Conservation (phyloP, 202 grass and related monocot genomes). For the Zizania palustris region DNA sequence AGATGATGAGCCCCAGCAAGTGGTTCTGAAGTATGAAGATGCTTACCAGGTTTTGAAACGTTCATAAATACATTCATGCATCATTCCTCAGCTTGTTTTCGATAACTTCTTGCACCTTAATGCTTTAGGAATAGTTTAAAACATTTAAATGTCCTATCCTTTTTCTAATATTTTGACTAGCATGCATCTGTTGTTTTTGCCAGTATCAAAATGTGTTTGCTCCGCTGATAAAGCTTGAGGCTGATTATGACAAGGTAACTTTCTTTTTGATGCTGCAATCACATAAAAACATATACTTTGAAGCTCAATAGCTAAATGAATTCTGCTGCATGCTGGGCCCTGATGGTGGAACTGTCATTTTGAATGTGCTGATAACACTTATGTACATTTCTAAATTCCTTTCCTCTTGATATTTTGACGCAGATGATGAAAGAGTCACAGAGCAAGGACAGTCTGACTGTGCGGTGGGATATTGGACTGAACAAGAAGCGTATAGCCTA, state of each 20-base stretch:
- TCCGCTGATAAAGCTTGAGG: too few relatives aligned
- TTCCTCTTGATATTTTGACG: constrained; percentile 36
- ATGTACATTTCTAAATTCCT: background rate
- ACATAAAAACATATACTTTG: too few relatives aligned
- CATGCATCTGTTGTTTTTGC: constrained; percentile 34
- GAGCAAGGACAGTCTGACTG: constrained; percentile 96
- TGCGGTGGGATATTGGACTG: constrained; percentile 96
- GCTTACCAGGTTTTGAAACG: constrained; percentile 90
- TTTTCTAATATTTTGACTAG: constrained; percentile 35
- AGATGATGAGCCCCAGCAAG: constrained; percentile 88
- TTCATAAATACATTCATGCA: background rate
- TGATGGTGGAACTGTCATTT: too few relatives aligned
- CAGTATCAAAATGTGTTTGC: constrained; percentile 99
- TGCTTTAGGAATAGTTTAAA: background rate
- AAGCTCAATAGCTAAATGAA: too few relatives aligned
- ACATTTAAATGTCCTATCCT: background rate
- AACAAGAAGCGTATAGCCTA: constrained; percentile 97
- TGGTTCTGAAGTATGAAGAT: constrained; percentile 97
- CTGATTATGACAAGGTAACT: constrained; percentile 99
- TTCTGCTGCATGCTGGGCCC: too few relatives aligned
- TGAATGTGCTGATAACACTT: constrained; percentile 9
- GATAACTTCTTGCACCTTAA: constrained; percentile 20
- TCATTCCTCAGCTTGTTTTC: constrained; percentile 31
- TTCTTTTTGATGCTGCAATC: too few relatives aligned
- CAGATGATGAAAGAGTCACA: constrained; percentile 99